phyloP scores from a whole-genome alignment of 768 basidiomycete genomes.

The Peribolospora kevripleyi region DNA sequence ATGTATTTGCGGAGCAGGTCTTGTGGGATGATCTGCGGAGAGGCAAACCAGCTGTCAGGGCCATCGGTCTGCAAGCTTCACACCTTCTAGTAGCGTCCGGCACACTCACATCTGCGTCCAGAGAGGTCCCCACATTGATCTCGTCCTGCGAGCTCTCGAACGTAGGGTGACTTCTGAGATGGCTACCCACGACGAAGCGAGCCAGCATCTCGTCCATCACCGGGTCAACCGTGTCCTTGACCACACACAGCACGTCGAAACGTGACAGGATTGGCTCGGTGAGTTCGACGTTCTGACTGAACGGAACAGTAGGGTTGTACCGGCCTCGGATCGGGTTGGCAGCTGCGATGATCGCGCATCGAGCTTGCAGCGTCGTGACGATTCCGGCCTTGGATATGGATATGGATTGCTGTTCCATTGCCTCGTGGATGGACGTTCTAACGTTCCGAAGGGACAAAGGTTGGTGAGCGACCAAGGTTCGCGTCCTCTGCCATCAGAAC shows the following conservation, averaged over 20 bases:
- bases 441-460: too few species aligned
- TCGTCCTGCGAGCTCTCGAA: conserved; percentile 60
- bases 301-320: conserved; percentile 95
- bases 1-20: conserved; percentile 91
- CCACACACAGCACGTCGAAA: conserved; percentile 93
- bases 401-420: conserved; percentile 99
- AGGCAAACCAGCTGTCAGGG: not conserved
- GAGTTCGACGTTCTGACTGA: conserved; percentile 92
- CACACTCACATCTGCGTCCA: conserved; percentile 20
- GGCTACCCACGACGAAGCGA: conserved; percentile 91
- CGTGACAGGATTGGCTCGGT: conserved; percentile 95
- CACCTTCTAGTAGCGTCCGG: not conserved
- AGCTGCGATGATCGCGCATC: conserved; percentile 91
- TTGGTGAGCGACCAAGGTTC: not conserved
- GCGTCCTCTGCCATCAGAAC: not conserved
- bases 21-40: conserved; percentile 69
- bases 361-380: conserved; percentile 88
- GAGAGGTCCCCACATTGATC: conserved; percentile 65
- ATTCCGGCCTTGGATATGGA: conserved; percentile 98
- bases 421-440: conserved; percentile 85
- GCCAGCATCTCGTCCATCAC: conserved; percentile 90
- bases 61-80: not conserved
- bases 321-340: conserved; percentile 92
- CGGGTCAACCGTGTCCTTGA: conserved; percentile 91
- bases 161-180: conserved; percentile 76